Percentiles rank a stretch among this genome's conserved stretches.
Conservation (phyloP, 73 alveolate species). For the Breviolum minutum region DNA sequence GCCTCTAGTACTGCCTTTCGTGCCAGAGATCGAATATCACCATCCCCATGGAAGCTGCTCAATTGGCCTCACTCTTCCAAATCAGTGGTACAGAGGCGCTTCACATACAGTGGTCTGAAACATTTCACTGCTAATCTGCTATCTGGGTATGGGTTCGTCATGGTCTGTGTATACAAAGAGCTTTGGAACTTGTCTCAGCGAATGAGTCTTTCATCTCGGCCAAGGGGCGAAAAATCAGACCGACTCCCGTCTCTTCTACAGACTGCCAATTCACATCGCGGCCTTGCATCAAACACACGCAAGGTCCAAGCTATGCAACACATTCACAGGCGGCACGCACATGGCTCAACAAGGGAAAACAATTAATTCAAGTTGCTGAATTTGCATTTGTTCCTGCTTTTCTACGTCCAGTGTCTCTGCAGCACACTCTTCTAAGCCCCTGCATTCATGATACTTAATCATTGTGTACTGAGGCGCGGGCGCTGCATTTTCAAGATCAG, state of each 20-base stretch:
- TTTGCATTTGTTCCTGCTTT: no score
- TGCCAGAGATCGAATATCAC: constrained; percentile 62
- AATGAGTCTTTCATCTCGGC: background rate
- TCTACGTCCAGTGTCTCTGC: no score
- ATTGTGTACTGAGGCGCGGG: background rate
- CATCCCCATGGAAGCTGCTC: constrained; percentile 85
- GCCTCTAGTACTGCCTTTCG: constrained; percentile 95
- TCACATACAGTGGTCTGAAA: no score
- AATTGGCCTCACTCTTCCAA: constrained; percentile 31
- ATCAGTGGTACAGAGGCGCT: no score
- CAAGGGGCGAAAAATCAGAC: constrained; percentile 33
- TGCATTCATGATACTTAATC: no score
- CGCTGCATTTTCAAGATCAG: constrained; percentile 71
- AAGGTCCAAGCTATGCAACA: no score
- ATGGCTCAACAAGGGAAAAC: background rate
- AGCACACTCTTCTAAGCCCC: no score
- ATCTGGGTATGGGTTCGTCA: no score
- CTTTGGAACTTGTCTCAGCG: background rate
- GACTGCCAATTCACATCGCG: constrained; percentile 54
- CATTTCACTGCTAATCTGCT: no score
- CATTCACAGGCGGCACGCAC: no score
- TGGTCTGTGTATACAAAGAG: no score
- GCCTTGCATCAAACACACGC: background rate
- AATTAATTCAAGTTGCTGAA: no score
- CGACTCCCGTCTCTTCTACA: constrained; percentile 57